Base-by-base conservation (phyloP, 495 filamentous ascomycete species). In the Neurospora sp. region DNA sequence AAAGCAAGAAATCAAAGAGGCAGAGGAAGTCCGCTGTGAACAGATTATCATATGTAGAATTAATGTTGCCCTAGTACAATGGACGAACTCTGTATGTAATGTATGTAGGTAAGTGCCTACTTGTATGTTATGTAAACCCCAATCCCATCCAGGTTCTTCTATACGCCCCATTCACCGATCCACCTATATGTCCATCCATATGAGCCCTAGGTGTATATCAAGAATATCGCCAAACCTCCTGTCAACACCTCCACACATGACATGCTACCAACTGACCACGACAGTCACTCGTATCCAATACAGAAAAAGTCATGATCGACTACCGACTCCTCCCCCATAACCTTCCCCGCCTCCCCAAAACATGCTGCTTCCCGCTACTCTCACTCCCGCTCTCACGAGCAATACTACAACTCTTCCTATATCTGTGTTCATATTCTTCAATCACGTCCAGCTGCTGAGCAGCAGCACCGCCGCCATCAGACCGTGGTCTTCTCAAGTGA, bases 401-500 rank as follows among this genome's bases (percentile, higher is more conserved):
- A 59, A 27, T 59, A 10, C 20, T 59, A 14, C 22, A 59, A 2
- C 69, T 31, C 39, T 39, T 41, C 10, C 69, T 35, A 31, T 53
- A 47, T 42, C 71, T 20, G 8, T 9, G 35, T 14, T 37, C 40
- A 22, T 27, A 45, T 39, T 71, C 69, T 40, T 16, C 12, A 9
- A n/a, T 69, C 31, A 47, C 45, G 10, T 8, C 40, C 31, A 41
- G 20, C 59, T 69, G 69, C 40, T 69, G 47, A 40, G 39, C 39
- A 40, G 16, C 69, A 22, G 27, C 27, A 31, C 8, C 8, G 27
- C 39, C 31, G 16, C 40, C 61, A 12, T 45, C 6, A 14, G 70
- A 40, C 45, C 74, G 22, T 14, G 72, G 71, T 27, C 73, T 12
- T 8, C 71, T 72, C 72, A 75, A 69, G 8, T 69, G 71, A 37